Base-by-base conservation (phyloP, 768 basidiomycete species). In the Phylloporus scabripes region DNA sequence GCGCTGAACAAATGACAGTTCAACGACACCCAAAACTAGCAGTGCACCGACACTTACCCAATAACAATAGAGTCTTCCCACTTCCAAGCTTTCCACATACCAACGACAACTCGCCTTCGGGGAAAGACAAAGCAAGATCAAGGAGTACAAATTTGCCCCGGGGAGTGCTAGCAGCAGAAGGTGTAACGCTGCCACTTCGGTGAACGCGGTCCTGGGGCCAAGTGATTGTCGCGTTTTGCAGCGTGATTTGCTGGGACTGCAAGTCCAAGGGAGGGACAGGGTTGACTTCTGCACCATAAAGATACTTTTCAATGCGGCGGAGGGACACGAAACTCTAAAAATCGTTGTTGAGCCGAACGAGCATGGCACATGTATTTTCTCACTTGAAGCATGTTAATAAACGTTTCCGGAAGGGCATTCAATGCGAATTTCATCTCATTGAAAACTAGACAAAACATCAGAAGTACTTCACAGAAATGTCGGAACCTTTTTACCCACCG, bases 31-130 rank as follows among this genome's bases (percentile, higher is more conserved):
- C 9, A 47, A 8, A 6, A 2, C 7, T 5, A 33, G n/a, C 12
- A 21, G 39, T 18, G 29, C 23, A 17, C 15, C 18, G 21, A 37
- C 5, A 45, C 63, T 5, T 54, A 78, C 87, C 77, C 28, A 87
- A 73, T n/a, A 95, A 69, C 26, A 95, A 64, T 6, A 96, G 70
- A 0, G 92, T 88, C 70, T 95, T 96, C 23, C 93, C 92, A 15
- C 86, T 86, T 4, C 91, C 92, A 9, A 95, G 73, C 60, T 92
- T 90, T 2, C 93, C 93, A 59, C 91, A 93, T 15, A 96, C 78
- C 14, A 96, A 74, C 1, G 87, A 85, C 21, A 95, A 72, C 64
- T 87, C 78, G 23, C 87, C 87, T 11, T 71, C 66, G 0, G 92
- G 92, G 70, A 96, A 93, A 37, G 79, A 74, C 14, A 94, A 65